A percentile compares a stretch with the other conserved stretches of the same genome.
phyloP scores from a whole-genome alignment of 352 stramenopile genomes.

The Globisporangium canariense region DNA sequence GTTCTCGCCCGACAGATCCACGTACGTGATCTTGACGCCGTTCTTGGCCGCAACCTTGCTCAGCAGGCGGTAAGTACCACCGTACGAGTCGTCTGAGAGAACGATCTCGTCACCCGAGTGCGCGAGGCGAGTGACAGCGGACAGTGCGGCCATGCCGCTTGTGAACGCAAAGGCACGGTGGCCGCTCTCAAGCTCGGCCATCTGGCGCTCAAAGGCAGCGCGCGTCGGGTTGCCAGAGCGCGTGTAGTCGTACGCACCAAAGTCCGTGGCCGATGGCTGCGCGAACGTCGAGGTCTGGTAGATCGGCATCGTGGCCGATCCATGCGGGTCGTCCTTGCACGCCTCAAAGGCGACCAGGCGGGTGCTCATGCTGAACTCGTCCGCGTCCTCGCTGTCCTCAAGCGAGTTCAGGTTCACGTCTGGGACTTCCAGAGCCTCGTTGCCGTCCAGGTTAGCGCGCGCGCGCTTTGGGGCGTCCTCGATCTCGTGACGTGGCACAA shows the following conservation, averaged over 20 bases:
- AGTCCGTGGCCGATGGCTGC: slow-evolving; percentile 85
- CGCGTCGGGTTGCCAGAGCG: slow-evolving; percentile 93
- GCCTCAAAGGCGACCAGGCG: slow-evolving; percentile 76
- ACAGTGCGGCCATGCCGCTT: slow-evolving; percentile 95
- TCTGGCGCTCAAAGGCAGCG: slow-evolving; percentile 89
- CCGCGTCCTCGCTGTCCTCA: slow-evolving; percentile 28
- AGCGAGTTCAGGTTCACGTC: slow-evolving; percentile 32
- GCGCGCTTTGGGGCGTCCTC: slow-evolving; percentile 41
- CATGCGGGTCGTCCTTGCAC: slow-evolving; percentile 88
- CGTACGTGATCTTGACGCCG: slow-evolving; percentile 75
- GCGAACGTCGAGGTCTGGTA: slow-evolving; percentile 91
- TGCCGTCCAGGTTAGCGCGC: slow-evolving; percentile 73
- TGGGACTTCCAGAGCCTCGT: slow-evolving; percentile 48
- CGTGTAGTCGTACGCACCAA: slow-evolving; percentile 93
- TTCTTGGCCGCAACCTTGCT: slow-evolving; percentile 85
- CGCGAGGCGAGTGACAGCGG: slow-evolving; percentile 89
- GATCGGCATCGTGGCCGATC: slow-evolving; percentile 89
- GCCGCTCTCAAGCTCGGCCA: slow-evolving; percentile 79
- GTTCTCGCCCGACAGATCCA: slow-evolving; percentile 73
- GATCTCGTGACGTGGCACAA: slow-evolving; percentile 66
- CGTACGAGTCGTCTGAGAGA: slow-evolving; percentile 94
- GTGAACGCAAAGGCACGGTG: slow-evolving; percentile 89
- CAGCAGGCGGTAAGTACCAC: slow-evolving; percentile 93
- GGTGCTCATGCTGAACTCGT: slow-evolving; percentile 70
- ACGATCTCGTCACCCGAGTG: slow-evolving; percentile 91